phyloP scores from a whole-genome alignment of 2,329 filamentous ascomycete genomes.

The Septoria linicola region DNA sequence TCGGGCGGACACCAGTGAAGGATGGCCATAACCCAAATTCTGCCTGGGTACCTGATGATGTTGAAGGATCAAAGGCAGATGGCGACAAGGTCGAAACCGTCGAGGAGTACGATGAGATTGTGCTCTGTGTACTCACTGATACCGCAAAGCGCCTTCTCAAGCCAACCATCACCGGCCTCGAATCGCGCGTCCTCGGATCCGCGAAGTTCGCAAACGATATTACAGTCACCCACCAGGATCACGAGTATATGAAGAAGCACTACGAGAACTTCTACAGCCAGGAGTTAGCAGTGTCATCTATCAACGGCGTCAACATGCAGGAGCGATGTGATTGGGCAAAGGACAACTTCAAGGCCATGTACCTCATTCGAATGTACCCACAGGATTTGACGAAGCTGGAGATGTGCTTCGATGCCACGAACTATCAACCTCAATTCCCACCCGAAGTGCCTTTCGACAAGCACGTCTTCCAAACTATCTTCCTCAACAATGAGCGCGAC shows the following conservation, averaged over 20 bases:
- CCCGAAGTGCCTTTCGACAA: slow-evolving; percentile 53
- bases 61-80: slow-evolving; percentile 41
- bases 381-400: slow-evolving; percentile 57
- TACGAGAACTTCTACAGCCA: slow-evolving; percentile 63
- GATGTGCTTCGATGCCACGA: slow-evolving; percentile 71
- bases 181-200: slow-evolving; percentile 67
- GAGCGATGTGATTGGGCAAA: slow-evolving; percentile 47
- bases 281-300: slow-evolving; percentile 45
- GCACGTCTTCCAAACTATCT: slow-evolving; percentile 71
- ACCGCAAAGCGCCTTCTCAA: slow-evolving; percentile 60
- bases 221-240: slow-evolving; percentile 67
- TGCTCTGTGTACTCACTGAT: slow-evolving; percentile 61
- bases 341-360: slow-evolving; percentile 62
- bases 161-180: slow-evolving; percentile 58
- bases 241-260: slow-evolving; percentile 64
- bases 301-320: slow-evolving; percentile 46
- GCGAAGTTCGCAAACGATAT: slow-evolving; percentile 70
- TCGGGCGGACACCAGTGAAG: slow-evolving; percentile 44
- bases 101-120: slow-evolving; percentile 63
- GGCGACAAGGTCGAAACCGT: slow-evolving; percentile 44
- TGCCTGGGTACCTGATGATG: slow-evolving; percentile 42
- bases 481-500: slow-evolving; percentile 58
- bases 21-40: slow-evolving; percentile 49
- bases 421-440: slow-evolving; percentile 72
- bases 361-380: slow-evolving; percentile 62